These are phyloP conservation scores for Coemansia sp. DNA, from an alignment of 192 early-diverging fungal genomes.

Conservation along the genomic window DNA sequence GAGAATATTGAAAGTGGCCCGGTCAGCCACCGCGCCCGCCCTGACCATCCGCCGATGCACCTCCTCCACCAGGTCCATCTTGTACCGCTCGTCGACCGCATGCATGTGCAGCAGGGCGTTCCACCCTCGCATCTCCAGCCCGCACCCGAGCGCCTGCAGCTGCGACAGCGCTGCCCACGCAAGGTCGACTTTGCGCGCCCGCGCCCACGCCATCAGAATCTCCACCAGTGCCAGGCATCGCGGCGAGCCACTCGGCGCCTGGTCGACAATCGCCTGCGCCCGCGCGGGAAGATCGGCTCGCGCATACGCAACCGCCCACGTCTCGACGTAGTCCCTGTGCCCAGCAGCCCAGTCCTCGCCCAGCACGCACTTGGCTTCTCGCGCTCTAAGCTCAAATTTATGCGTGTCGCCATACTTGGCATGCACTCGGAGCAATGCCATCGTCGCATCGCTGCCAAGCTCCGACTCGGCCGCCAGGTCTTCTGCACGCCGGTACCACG, in stretches of 20 bases:
- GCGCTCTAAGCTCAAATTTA: conserved; percentile 4
- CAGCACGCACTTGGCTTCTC: not conserved
- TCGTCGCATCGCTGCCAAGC: not conserved
- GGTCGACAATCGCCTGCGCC: conserved; percentile 15
- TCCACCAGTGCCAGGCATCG: not conserved
- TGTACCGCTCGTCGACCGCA: conserved; percentile 46
- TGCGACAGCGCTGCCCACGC: conserved; percentile 30
- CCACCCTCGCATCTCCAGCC: conserved; percentile 32
- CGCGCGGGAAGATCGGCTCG: conserved; percentile 32
- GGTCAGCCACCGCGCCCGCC: conserved; percentile 20
- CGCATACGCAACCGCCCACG: conserved; percentile 24
- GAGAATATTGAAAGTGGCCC: conserved; percentile 41
- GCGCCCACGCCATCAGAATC: conserved; percentile 40
- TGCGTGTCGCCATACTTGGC: conserved; percentile 41
- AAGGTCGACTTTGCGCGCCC: conserved; percentile 12
- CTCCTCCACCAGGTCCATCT: conserved; percentile 28
- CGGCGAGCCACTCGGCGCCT: not conserved
- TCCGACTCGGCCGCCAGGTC: conserved; percentile 8
- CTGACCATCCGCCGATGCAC: conserved; percentile 28
- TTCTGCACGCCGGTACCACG: conserved; percentile 33
- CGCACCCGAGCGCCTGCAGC: conserved; percentile 30
- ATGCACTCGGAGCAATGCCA: conserved; percentile 29
- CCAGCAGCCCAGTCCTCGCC: conserved; percentile 6
- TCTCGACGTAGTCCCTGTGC: conserved; percentile 20
- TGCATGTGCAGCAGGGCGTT: conserved; percentile 46